Percentiles rank a stretch among this genome's conserved stretches.
Evolutionary conservation across 148 eudicot genomes (phyloP).

Genomic region (Hydrangea macrophylla): DNA sequence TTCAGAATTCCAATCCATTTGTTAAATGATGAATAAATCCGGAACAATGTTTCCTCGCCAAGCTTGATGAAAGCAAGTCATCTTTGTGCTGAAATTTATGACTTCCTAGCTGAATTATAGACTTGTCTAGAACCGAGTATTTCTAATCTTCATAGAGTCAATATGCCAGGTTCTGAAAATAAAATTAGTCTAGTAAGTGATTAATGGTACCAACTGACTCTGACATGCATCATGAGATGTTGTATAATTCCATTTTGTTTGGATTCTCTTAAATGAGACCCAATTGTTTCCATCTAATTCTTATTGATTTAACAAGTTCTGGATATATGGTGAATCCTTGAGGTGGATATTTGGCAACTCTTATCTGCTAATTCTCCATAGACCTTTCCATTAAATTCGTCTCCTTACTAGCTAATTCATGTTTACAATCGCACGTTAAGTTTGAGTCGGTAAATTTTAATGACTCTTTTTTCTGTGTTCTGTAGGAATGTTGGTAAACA

Average conservation of each 20-base stretch:
- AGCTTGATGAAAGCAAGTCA: no score
- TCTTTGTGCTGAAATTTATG: neutral
- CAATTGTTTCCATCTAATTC: neutral
- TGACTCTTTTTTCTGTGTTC: neutral
- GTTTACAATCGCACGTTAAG: neutral
- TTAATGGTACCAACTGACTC: neutral
- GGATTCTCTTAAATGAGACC: neutral
- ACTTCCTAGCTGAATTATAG: neutral
- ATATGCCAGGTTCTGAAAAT: neutral
- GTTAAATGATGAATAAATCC: no score
- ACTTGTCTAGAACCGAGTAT: neutral
- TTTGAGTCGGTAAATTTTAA: neutral
- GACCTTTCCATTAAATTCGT: no score
- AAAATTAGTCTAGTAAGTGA: neutral
- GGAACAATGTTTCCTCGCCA: no score
- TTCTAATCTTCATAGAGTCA: neutral
- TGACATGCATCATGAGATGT: neutral
- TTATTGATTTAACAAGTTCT: neutral
- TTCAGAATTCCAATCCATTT: no score
- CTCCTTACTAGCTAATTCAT: no score
- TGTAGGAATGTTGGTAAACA: conserved; percentile 22
- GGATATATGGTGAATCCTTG: neutral
- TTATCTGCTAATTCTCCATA: neutral
- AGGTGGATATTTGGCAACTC: neutral
- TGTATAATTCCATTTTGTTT: neutral